Evolutionary conservation across 2,329 filamentous ascomycete genomes (phyloP).

Genomic region (Aspergillus oerlinghausenensis): DNA sequence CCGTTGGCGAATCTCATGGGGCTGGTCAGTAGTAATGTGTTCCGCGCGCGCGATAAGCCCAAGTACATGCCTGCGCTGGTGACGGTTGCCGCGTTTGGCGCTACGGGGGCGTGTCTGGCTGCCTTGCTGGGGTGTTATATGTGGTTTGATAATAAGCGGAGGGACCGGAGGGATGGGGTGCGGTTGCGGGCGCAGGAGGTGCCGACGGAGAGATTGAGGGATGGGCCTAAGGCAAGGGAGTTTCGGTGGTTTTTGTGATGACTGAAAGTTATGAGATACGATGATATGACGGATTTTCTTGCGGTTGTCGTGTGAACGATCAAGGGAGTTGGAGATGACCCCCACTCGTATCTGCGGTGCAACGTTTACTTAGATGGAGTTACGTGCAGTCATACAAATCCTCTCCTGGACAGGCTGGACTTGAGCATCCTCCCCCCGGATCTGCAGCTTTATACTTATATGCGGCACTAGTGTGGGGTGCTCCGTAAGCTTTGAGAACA

Average conservation of each 20-base stretch:
- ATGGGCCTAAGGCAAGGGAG: conserved; percentile 50
- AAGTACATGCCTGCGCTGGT: conserved; percentile 64
- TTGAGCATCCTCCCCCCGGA: too few relatives aligned
- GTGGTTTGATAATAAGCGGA: conserved; percentile 59
- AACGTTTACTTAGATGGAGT: too few relatives aligned
- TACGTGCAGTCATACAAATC: too few relatives aligned
- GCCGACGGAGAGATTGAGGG: conserved; percentile 52
- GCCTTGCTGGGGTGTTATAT: conserved; percentile 58
- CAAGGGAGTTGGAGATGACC: too few relatives aligned
- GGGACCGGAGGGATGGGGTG: conserved; percentile 54
- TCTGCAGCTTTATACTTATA: too few relatives aligned
- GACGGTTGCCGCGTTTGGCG: conserved; percentile 52
- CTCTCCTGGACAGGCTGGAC: too few relatives aligned
- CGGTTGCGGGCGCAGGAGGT: conserved; percentile 54
- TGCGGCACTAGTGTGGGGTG: too few relatives aligned
- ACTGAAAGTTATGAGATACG: neutral
- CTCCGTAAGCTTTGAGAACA: too few relatives aligned
- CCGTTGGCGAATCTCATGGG: conserved; percentile 75
- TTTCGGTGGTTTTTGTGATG: conserved; percentile 55
- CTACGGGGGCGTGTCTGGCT: conserved; percentile 53
- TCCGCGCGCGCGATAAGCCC: conserved; percentile 58
- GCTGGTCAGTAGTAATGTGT: conserved; percentile 64
- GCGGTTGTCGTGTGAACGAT: too few relatives aligned
- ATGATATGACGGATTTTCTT: too few relatives aligned
- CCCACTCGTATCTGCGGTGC: too few relatives aligned